A percentile compares a stretch with the other conserved stretches of the same genome.
phyloP scores from a whole-genome alignment of 140 eudicot genomes.

The Anethum foeniculum region DNA sequence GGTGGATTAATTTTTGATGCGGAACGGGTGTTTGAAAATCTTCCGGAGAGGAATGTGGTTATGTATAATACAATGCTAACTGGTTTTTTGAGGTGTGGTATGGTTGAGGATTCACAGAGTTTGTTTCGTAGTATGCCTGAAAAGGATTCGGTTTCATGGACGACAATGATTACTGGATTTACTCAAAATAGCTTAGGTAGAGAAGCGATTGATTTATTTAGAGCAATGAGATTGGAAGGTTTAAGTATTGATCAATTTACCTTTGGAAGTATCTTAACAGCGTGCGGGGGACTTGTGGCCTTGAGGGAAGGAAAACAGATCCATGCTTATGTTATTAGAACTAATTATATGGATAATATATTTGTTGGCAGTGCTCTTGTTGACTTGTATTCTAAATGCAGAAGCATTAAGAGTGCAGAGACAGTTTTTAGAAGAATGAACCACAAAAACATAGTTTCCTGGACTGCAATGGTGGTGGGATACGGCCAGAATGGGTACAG shows the following conservation, averaged over 20 bases:
- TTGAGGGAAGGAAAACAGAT: slow-evolving; percentile 57
- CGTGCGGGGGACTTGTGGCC: slow-evolving; percentile 54
- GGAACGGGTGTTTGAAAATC: slow-evolving; percentile 37
- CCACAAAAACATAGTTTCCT: slow-evolving; percentile 51
- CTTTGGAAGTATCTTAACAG: slow-evolving; percentile 66
- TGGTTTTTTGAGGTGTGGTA: slow-evolving; percentile 54
- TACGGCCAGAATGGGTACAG: slow-evolving; percentile 67
- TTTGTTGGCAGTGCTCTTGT: slow-evolving; percentile 78
- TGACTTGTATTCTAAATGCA: slow-evolving; percentile 75
- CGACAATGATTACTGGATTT: slow-evolving; percentile 72
- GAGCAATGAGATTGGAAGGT: slow-evolving; percentile 47
- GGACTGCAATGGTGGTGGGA: slow-evolving; percentile 83
- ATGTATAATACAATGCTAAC: slow-evolving; percentile 60
- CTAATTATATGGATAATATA: slow-evolving; percentile 39
- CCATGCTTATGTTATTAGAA: slow-evolving; percentile 45
- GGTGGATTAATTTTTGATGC: slow-evolving; percentile 43
- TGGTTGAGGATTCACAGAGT: slow-evolving; percentile 39
- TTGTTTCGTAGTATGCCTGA: slow-evolving; percentile 49
- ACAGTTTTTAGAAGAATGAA: slow-evolving; percentile 48
- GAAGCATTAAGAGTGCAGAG: slow-evolving; percentile 44
- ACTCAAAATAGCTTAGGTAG: slow-evolving; percentile 40
- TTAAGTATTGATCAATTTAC: slow-evolving; percentile 59
- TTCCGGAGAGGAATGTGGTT: slow-evolving; percentile 62
- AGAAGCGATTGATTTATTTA: slow-evolving; percentile 41
- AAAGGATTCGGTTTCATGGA: slow-evolving; percentile 74